A percentile compares a stretch with the other conserved stretches of the same genome.
phyloP scores from a whole-genome alignment of 805 yeast genomes.

The Ogataea pilisensis region DNA sequence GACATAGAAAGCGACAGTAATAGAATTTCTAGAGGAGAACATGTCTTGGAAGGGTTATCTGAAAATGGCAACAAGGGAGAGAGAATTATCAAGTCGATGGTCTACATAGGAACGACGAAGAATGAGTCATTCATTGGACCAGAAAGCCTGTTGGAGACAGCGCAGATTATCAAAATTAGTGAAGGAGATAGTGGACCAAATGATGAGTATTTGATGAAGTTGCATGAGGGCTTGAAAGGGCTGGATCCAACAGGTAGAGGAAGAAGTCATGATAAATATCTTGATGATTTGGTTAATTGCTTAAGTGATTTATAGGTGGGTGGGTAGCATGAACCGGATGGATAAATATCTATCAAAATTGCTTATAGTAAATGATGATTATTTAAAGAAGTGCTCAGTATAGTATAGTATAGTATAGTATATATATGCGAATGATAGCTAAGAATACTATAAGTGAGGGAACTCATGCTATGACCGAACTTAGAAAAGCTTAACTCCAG shows the following conservation, averaged over 20 bases:
- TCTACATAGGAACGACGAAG: constrained; percentile 79
- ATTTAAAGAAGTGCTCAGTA: too few relatives aligned
- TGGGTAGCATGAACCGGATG: too few relatives aligned
- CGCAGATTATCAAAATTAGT: constrained; percentile 50
- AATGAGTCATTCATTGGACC: constrained; percentile 87
- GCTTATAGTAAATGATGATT: too few relatives aligned
- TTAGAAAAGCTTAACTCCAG: too few relatives aligned
- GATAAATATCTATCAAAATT: too few relatives aligned
- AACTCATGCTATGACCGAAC: too few relatives aligned
- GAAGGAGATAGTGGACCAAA: constrained; percentile 83
- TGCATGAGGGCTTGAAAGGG: constrained; percentile 46
- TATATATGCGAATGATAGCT: too few relatives aligned
- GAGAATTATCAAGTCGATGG: constrained; percentile 48
- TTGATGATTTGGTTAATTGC: constrained; percentile 27
- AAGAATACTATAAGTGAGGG: too few relatives aligned
- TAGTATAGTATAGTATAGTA: too few relatives aligned
- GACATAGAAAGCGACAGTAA: constrained; percentile 5
- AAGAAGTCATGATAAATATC: constrained; percentile 36
- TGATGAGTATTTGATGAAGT: constrained; percentile 57
- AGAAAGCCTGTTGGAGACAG: constrained; percentile 56
- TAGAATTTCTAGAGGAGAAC: constrained; percentile 19
- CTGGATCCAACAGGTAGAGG: constrained; percentile 31
- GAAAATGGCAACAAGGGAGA: constrained; percentile 31
- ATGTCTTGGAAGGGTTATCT: constrained; percentile 28
- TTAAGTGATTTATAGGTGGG: background rate